A percentile compares a stretch with the other conserved stretches of the same genome.
Conservation (phyloP, 2,329 filamentous ascomycete genomes). For the Drechslerella stenobrocha region DNA sequence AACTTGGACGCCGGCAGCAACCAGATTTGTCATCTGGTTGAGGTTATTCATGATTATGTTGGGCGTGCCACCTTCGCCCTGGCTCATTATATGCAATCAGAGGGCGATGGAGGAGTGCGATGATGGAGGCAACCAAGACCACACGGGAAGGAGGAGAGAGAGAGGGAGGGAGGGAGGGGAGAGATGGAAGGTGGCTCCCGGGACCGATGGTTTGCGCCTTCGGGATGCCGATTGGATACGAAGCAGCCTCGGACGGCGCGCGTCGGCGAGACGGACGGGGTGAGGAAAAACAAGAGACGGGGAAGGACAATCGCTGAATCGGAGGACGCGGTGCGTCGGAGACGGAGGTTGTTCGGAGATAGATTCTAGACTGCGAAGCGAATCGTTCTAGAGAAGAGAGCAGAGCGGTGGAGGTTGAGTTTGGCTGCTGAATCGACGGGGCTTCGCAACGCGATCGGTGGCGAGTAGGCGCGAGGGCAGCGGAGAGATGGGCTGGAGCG, state of each 20-base stretch:
- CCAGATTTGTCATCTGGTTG: constrained; percentile 51
- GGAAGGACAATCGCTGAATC: constrained; percentile 8
- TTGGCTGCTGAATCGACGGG: constrained; percentile 5
- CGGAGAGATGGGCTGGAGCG: neutral
- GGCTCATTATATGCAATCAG: constrained; percentile 48
- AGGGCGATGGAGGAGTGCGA: neutral
- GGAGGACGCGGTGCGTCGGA: constrained; percentile 1
- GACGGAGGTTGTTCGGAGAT: constrained; percentile 15
- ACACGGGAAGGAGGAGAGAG: neutral
- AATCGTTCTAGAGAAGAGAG: constrained; percentile 48
- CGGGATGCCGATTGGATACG: neutral
- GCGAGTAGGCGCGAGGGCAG: constrained; percentile 2
- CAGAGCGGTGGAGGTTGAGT: neutral
- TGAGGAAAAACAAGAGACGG: neutral
- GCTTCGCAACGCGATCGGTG: constrained; percentile 7
- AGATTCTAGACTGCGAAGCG: constrained; percentile 47
- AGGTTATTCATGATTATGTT: constrained; percentile 50
- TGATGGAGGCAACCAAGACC: neutral
- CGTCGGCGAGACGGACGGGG: neutral
- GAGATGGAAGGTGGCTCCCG: neutral
- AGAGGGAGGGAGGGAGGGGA: neutral
- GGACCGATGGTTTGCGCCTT: neutral
- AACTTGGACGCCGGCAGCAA: constrained; percentile 47
- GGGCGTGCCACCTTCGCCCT: constrained; percentile 48
- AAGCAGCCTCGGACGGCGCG: neutral